A percentile compares a stretch with the other conserved stretches of the same genome.
phyloP scores from a whole-genome alignment of 768 basidiomycete genomes.

The Mycena galericulata region DNA sequence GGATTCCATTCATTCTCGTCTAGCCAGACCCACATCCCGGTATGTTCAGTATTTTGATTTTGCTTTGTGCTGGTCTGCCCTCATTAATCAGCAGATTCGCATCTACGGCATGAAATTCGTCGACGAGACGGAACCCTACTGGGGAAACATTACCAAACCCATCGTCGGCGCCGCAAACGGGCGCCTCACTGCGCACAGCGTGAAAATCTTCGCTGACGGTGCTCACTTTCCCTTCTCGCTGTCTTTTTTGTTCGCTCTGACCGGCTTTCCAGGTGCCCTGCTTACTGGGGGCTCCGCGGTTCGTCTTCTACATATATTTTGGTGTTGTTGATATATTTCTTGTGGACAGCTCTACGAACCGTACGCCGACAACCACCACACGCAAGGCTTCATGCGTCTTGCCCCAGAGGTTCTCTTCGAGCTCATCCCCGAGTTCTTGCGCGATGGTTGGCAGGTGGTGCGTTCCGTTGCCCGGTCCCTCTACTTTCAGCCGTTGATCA shows the following conservation, averaged over 20 bases:
- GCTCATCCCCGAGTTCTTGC: constrained; percentile 62
- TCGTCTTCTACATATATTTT: too few species aligned
- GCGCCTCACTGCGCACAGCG: constrained; percentile 69
- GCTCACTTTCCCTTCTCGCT: too few species aligned
- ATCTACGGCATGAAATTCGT: constrained; percentile 74
- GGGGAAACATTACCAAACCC: constrained; percentile 69
- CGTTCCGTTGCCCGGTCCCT: too few species aligned
- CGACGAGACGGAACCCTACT: constrained; percentile 67
- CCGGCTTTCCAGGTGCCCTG: constrained; percentile 4
- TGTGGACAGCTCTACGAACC: constrained; percentile 72
- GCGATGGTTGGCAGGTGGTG: constrained; percentile 76
- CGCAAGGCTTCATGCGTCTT: constrained; percentile 68
- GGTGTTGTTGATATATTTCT: too few species aligned
- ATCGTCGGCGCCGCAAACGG: constrained; percentile 70
- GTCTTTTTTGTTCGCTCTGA: too few species aligned
- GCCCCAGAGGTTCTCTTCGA: constrained; percentile 57
- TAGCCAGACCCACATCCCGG: constrained; percentile 82
- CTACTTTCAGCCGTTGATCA: not conserved
- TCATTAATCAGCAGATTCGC: constrained; percentile 56
- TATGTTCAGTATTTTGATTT: constrained; percentile 51
- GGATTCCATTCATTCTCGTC: not conserved
- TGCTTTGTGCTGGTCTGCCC: too few species aligned
- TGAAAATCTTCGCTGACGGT: constrained; percentile 85
- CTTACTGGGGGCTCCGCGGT: constrained; percentile 16
- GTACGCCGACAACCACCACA: constrained; percentile 67